Conservation (phyloP, 257 asterid species). For the Leonotis leonurus region DNA sequence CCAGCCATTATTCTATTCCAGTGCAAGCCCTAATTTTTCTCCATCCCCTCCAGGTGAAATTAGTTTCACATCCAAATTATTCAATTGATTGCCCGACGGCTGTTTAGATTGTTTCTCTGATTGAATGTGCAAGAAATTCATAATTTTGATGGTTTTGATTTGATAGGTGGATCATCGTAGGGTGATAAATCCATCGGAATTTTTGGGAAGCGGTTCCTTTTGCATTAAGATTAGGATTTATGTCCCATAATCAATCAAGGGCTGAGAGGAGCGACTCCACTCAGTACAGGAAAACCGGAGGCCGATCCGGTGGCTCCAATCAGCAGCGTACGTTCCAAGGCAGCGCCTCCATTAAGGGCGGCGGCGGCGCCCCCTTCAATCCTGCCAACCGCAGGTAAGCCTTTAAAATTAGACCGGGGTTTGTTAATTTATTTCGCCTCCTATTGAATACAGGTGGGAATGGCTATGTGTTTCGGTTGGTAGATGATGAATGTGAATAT, state of each 20-base stretch:
- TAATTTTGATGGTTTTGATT: conserved; percentile 17
- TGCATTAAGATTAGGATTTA: conserved; percentile 33
- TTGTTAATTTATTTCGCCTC: not conserved
- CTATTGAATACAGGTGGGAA: not conserved
- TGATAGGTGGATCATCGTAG: conserved; percentile 47
- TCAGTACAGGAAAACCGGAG: conserved; percentile 36
- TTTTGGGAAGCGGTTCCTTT: conserved; percentile 17
- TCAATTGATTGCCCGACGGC: not conserved
- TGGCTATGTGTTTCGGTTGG: not conserved
- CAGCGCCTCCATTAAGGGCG: conserved; percentile 35
- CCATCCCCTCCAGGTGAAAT: conserved; percentile 32
- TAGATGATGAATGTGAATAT: not conserved
- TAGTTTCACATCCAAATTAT: not conserved
- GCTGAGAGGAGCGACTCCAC: conserved; percentile 46
- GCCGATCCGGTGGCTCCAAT: conserved; percentile 44
- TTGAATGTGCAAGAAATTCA: not conserved
- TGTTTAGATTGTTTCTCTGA: not conserved
- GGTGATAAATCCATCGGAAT: conserved; percentile 9
- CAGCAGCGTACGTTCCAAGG: conserved; percentile 38
- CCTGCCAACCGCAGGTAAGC: conserved; percentile 34
- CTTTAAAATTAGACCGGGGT: conserved; percentile 12
- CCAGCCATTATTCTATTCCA: conserved; percentile 29
- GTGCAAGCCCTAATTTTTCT: conserved; percentile 37
- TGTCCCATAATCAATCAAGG: conserved; percentile 58
- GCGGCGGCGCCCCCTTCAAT: conserved; percentile 46